A percentile compares a stretch with the other conserved stretches of the same genome.
Conservation (phyloP, 169 alveolate genomes). For the Plasmodium sp. region DNA sequence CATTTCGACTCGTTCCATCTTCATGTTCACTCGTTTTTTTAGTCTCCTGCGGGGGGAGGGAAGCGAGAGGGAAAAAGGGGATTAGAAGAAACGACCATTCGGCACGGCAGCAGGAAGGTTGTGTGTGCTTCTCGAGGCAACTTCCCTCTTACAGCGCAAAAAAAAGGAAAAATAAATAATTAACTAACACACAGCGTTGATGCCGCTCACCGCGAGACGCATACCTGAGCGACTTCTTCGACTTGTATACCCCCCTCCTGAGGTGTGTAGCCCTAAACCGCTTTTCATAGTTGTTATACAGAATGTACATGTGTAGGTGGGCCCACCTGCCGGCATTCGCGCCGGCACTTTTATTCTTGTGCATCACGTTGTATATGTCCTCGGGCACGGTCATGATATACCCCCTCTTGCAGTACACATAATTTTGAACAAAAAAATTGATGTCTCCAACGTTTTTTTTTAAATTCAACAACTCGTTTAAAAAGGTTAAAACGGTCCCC, state of each 20-base stretch:
- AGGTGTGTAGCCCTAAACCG: not conserved
- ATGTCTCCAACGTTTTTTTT: constrained; percentile 65
- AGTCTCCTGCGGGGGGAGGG: constrained; percentile 14
- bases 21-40: constrained; percentile 50
- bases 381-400: constrained; percentile 68
- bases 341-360: constrained; percentile 35
- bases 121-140: not conserved
- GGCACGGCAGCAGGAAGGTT: not conserved
- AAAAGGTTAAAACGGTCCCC: not conserved
- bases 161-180: not conserved
- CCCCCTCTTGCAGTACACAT: constrained; percentile 63
- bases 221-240: constrained; percentile 63
- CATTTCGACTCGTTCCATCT: constrained; percentile 50
- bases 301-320: constrained; percentile 39
- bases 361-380: constrained; percentile 61
- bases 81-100: not conserved
- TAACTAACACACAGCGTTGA: not conserved
- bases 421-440: constrained; percentile 67
- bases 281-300: constrained; percentile 60
- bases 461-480: constrained; percentile 65
- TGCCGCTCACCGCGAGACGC: not conserved
- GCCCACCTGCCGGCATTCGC: constrained; percentile 30
- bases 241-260: constrained; percentile 31
- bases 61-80: not conserved
- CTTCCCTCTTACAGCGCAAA: not conserved